Conservation (phyloP, 306 rosid species). For the Quercus mongolica region DNA sequence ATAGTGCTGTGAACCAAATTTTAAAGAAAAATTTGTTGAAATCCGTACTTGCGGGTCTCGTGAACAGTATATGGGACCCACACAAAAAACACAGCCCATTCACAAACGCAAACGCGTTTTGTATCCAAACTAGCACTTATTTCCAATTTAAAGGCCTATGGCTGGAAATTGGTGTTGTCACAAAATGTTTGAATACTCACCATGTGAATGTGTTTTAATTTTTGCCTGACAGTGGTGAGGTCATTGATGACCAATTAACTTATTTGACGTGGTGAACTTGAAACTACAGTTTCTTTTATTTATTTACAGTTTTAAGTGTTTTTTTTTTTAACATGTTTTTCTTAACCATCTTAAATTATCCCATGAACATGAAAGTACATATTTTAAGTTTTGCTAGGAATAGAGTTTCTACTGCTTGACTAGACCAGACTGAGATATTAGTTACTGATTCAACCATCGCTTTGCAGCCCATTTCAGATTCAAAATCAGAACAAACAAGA, state of each 20-base stretch:
- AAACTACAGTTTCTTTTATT: neutral
- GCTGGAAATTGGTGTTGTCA: neutral
- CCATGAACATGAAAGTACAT: neutral
- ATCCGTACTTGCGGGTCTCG: too few relatives aligned
- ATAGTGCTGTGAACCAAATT: too few relatives aligned
- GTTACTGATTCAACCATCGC: too few relatives aligned
- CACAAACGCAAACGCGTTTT: too few relatives aligned
- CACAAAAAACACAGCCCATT: too few relatives aligned
- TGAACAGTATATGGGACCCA: too few relatives aligned
- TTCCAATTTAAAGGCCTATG: neutral
- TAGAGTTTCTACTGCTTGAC: slow-evolving; percentile 2
- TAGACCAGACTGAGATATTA: too few relatives aligned
- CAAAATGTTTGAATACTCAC: too few relatives aligned
- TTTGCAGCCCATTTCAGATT: slow-evolving; percentile 23
- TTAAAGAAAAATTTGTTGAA: too few relatives aligned
- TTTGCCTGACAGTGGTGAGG: neutral
- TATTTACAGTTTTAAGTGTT: too few relatives aligned
- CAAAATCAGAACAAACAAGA: slow-evolving; percentile 25
- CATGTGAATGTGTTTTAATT: too few relatives aligned
- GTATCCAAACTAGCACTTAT: neutral
- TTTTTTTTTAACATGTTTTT: neutral
- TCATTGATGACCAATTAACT: neutral
- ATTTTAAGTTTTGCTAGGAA: neutral
- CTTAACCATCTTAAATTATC: neutral
- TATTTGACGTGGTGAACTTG: neutral